Conservation (phyloP, 2,329 filamentous ascomycete genomes). For the Fusarium graminum region DNA sequence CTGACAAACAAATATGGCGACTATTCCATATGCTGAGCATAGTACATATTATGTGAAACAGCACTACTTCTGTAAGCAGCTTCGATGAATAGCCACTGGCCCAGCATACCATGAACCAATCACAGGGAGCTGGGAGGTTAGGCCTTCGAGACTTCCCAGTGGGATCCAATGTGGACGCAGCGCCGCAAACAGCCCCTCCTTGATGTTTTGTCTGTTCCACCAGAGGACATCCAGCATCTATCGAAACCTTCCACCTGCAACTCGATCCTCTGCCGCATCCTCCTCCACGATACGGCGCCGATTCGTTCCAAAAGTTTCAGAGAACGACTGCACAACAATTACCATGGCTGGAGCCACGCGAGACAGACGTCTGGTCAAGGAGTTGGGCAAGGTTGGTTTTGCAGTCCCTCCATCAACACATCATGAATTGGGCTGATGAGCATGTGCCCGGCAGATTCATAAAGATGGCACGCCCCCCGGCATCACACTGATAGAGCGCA, state of each 20-base stretch:
- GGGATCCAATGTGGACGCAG: conserved; percentile 31
- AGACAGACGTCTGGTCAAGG: conserved; percentile 70
- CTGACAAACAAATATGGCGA: neutral
- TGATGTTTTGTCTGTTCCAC: conserved; percentile 32
- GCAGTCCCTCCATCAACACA: conserved; percentile 2
- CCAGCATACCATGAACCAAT: conserved; percentile 17
- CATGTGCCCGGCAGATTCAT: conserved; percentile 60
- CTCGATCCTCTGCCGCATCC: conserved; percentile 25
- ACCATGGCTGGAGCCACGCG: conserved; percentile 62
- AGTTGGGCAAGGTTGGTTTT: conserved; percentile 66
- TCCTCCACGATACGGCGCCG: neutral
- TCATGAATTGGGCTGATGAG: conserved; percentile 32
- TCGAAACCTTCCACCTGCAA: conserved; percentile 33
- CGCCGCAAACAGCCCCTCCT: conserved; percentile 43
- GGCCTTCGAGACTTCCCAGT: conserved; percentile 19
- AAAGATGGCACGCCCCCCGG: conserved; percentile 70
- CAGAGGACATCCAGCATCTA: conserved; percentile 9
- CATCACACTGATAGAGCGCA: conserved; percentile 83
- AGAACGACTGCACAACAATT: conserved; percentile 17
- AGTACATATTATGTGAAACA: conserved; percentile 1
- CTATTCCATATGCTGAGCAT: no score
- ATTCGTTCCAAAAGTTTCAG: conserved; percentile 7
- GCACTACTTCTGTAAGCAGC: neutral
- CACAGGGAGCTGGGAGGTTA: conserved; percentile 14
- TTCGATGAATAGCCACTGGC: conserved; percentile 1